Evolutionary conservation across 2,329 filamentous ascomycete genomes (phyloP), one percentile per base, ranked within the genome.

Genomic region (Diatrype stigma): DNA sequence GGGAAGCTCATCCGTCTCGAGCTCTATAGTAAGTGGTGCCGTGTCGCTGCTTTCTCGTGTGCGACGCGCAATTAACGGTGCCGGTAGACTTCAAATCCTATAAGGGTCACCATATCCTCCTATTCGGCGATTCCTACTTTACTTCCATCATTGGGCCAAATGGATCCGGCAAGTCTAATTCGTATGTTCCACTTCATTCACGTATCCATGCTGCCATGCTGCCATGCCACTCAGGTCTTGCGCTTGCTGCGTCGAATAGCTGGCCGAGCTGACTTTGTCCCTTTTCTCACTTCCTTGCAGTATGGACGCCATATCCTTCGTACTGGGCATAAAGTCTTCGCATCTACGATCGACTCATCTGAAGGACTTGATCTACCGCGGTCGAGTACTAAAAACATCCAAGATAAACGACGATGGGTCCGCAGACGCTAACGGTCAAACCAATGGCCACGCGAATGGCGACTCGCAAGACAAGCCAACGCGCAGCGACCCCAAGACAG

Each of bases 241-340:
- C 45, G 22, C 34, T 16, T 35, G 17, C 37, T 6, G 16, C 37
- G 17, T 45, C 48, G 23, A 46, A 6, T 37, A 37, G 14, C 14
- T 37, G 14, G 30, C 14, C n/a, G n/a, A 37, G 26, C 42, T 55
- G 40, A 54, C 23, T 53, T 51, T 45, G 57, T 63, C 66, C 48
- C 69, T 54, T 21, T 38, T 42, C 30, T 23, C 51, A 45, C 26
- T 21, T 38, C 42, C 28, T 19, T 58, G 21, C 64, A 95, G 90
- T 53, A 99, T 99, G 94, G 94, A 99, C 70, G 94, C 94, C 61
- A 99, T 99, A 62, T 99, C 94, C 59, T 99, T 99, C 72, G 94
- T 99, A 53, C 82, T 99, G 51, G 94, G 94, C 59, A 97, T 99
- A 70, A 96, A 97, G 70, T 99, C 94, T 3, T 95, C 93, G n/a